Conservation (phyloP, 768 basidiomycete genomes). For the Suillus hirtellus region DNA sequence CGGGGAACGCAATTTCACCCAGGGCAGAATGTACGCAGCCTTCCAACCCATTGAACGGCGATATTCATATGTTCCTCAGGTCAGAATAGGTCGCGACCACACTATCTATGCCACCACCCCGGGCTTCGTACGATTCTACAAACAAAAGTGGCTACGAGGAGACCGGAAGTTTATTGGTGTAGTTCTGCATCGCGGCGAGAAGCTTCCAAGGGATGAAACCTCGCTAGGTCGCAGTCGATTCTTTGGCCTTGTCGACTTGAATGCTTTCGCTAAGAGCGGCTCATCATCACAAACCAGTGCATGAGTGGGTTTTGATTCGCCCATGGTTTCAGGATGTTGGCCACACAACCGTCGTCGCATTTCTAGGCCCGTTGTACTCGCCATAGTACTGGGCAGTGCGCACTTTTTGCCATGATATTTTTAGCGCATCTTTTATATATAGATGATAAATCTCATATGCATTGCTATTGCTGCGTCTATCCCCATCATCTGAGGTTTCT, state of each 20-base stretch:
- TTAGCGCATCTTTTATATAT: conserved; percentile 1
- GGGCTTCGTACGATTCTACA: conserved; percentile 95
- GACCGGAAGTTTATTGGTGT: conserved; percentile 84
- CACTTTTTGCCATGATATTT: conserved; percentile 21
- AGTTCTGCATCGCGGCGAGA: conserved; percentile 79
- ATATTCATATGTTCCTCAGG: conserved; percentile 45
- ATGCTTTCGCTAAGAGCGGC: conserved; percentile 27
- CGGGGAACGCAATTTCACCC: conserved; percentile 91
- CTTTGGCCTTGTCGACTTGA: conserved; percentile 76
- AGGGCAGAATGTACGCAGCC: conserved; percentile 78
- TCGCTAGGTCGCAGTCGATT: conserved; percentile 78
- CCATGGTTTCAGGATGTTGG: not conserved
- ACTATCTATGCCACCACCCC: conserved; percentile 90
- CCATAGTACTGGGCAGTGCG: conserved; percentile 3
- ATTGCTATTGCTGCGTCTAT: not conserved
- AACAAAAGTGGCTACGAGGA: conserved; percentile 68
- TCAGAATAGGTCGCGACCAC: conserved; percentile 91
- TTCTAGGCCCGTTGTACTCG: not conserved
- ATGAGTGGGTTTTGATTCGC: conserved; percentile 9
- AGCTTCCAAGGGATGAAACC: conserved; percentile 79
- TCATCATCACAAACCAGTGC: conserved; percentile 13
- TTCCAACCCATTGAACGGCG: conserved; percentile 2
- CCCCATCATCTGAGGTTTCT: conserved; percentile 9
- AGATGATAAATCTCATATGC: not conserved
- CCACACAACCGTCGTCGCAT: not conserved